A percentile compares a stretch with the other conserved stretches of the same genome.
Conservation (phyloP, 306 rosid species). For the Sicyos edulis region DNA sequence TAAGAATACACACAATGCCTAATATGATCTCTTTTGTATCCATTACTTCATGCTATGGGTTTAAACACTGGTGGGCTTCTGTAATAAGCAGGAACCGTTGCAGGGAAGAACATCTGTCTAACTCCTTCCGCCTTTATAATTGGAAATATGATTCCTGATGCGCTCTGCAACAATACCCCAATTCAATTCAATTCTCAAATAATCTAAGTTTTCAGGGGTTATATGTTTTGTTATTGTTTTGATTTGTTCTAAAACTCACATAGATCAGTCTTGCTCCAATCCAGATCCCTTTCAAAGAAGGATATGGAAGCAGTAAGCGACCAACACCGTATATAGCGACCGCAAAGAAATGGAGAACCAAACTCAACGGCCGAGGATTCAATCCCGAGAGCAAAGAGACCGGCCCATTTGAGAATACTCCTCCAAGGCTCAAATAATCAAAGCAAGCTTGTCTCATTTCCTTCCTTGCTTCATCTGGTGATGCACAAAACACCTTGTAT, state of each 20-base stretch:
- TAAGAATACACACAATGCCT: too few species aligned
- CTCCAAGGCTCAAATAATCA: slow-evolving; percentile 88
- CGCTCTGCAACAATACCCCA: slow-evolving; percentile 52
- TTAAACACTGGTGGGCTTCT: slow-evolving; percentile 43
- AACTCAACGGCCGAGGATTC: slow-evolving; percentile 47
- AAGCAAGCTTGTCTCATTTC: slow-evolving; percentile 99
- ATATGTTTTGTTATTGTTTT: background rate
- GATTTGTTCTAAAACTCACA: slow-evolving; percentile 33
- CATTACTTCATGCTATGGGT: background rate
- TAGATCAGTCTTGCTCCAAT: slow-evolving; percentile 47
- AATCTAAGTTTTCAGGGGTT: slow-evolving; percentile 10
- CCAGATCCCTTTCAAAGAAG: slow-evolving; percentile 48
- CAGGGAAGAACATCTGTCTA: slow-evolving; percentile 92
- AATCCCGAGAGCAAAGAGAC: slow-evolving; percentile 80
- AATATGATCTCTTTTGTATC: too few species aligned
- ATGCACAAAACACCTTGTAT: slow-evolving; percentile 85
- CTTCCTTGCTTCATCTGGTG: slow-evolving; percentile 86
- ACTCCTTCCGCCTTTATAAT: slow-evolving; percentile 94
- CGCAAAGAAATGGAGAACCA: slow-evolving; percentile 63
- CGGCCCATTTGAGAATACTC: slow-evolving; percentile 74
- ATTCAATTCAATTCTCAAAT: background rate
- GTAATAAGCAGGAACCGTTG: slow-evolving; percentile 74
- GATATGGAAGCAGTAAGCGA: slow-evolving; percentile 57
- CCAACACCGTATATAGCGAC: slow-evolving; percentile 61
- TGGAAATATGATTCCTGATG: slow-evolving; percentile 84